Base-by-base conservation (phyloP, 495 filamentous ascomycete species). In the Xylaria grammica region DNA sequence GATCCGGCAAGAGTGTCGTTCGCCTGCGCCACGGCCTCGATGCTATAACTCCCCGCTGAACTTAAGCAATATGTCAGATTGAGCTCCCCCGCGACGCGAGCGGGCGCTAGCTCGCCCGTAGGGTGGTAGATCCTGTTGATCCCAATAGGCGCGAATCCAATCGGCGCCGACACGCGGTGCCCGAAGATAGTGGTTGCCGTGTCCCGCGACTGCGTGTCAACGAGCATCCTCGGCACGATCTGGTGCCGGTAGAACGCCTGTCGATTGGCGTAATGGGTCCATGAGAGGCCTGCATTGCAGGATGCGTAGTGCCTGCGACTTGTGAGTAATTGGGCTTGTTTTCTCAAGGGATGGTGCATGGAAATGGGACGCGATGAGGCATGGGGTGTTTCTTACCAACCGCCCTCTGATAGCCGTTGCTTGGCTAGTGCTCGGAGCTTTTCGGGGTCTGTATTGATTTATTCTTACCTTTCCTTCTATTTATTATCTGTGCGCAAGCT, bases 161-260 rank as follows among this genome's bases (percentile, higher is more conserved):
- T 84, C 5, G 86, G 86, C 0, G 86, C 85, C 8, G 79, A 75
- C 45, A 87, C 82, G 32, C 77, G 78, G 69, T 88, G 86, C 17
- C 85, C 85, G 76, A 89, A 90, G 62, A 91, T 87, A 11, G 70
- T 73, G 30, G 85, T 85, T 3, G 68, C 71, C 2, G 84, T 90
- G 69, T 89, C 86, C 8, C 86, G 81, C 19, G 63, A 65, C 65
- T 82, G 85, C 19, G 87, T 90, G 73, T 89, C 86, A 62, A 89
- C 82, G 6, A 90, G 81, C 72, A 82, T 83, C 22, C 80, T 80
- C 3, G 87, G 88, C 60, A 90, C 83, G 69, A 90, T 86, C 40
- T 85, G 81, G 75, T 89, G 88, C 1, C 86, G 83, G 78, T 82
- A 89, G 81, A 91, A 90, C 65, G 89, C 82, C 71, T 89, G 84